Base-by-base conservation (phyloP, 805 yeast species). In the Candida argentea region DNA sequence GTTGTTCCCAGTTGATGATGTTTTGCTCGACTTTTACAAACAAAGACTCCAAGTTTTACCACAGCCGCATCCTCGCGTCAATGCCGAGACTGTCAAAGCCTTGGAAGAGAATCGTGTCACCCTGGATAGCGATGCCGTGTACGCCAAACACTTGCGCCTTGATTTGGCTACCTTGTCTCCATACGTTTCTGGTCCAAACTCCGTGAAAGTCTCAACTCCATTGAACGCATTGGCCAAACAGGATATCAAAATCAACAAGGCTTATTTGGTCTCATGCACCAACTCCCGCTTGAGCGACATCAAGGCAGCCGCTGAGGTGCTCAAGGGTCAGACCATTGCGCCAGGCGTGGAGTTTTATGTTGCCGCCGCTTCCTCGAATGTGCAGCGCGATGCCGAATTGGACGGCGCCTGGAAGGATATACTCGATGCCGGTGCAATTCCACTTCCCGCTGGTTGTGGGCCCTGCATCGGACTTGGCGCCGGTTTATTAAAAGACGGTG, bases 381-480 rank as follows among this genome's bases (percentile, higher is more conserved):
- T 91, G 21, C 95, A 89, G 61, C 70, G 70, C 42, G 95, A 87
- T 42, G 98, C 98, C 25, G 94, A 82, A 59, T 70, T 73, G 20
- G 62, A 58, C 24, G 98, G 99, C 31, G 93, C 94, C 10, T 93
- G 99, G 98, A 69, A 86, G 44, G 74, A 73, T 13, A 67, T 91
- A 33, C 46, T 91, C 26, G 89, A 78, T 31, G 95, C 97, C 6
- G 99, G 99, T 29, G 94, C 95, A 34, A 82, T 63, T 43, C 84
- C 95, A 20, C 71, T 91, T 43, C 97, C 97, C 13, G 94, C 98
- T 10, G 99, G 99, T 14, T 91, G 99, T 63, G 99, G 99, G 25
- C 99, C 99, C 14, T 91, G 99, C 65, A 91, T 91, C 49, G 99
- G 99, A 20, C 65, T 91, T 31, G 99, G 99, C 31, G 69, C 93